Percentiles rank a stretch among this genome's conserved stretches.
phyloP scores from a whole-genome alignment of 257 asterid species.

The Plectranthus barbatus region DNA sequence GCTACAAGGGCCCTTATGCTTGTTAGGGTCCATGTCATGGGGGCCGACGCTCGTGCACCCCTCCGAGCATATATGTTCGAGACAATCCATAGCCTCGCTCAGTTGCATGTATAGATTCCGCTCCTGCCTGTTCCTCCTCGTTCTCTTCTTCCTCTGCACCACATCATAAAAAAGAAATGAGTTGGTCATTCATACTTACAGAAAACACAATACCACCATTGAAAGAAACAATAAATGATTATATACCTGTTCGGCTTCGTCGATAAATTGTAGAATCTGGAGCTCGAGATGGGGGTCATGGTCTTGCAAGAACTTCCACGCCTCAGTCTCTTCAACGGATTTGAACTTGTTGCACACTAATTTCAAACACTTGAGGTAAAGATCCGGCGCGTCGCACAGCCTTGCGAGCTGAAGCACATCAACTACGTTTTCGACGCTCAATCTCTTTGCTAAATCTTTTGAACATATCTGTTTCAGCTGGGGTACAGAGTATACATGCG shows the following conservation, averaged over 20 bases:
- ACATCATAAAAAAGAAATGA: background rate
- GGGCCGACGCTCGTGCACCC: constrained; percentile 89
- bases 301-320: constrained; percentile 71
- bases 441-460: constrained; percentile 34
- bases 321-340: constrained; percentile 71
- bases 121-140: constrained; percentile 46
- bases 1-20: constrained; percentile 62
- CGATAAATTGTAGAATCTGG: constrained; percentile 71
- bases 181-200: background rate
- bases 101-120: constrained; percentile 60
- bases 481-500: constrained; percentile 73
- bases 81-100: constrained; percentile 87
- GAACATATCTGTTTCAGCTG: constrained; percentile 75
- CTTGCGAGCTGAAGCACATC: constrained; percentile 86
- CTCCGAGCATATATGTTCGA: constrained; percentile 78
- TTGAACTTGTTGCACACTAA: constrained; percentile 39
- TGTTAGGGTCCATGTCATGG: constrained; percentile 38
- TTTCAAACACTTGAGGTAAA: constrained; percentile 63
- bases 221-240: background rate
- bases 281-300: constrained; percentile 84
- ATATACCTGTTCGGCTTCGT: constrained; percentile 68
- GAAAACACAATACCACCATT: background rate
- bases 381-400: constrained; percentile 85
- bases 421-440: constrained; percentile 56
- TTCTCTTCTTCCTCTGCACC: constrained; percentile 58